phyloP scores from a whole-genome alignment of 2,329 filamentous ascomycete genomes.

The Onygena corvina region DNA sequence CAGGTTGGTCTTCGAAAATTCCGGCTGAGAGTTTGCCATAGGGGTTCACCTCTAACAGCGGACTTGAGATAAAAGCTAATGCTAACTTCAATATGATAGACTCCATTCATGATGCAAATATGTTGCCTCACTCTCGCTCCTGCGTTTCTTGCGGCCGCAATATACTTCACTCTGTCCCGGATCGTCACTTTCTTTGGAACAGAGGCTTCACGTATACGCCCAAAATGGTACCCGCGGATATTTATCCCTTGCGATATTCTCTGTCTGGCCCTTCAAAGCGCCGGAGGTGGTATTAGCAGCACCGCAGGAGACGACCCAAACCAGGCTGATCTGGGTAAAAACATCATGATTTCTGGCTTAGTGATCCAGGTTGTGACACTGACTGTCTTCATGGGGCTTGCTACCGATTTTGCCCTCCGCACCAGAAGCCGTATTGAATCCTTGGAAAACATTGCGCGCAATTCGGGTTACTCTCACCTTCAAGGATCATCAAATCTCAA shows the following conservation, averaged over 20 bases:
- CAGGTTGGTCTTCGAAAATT: constrained; percentile 10
- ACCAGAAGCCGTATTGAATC: constrained; percentile 9
- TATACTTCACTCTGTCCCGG: constrained; percentile 49
- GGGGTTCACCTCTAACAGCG: not conserved
- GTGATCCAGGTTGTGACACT: constrained; percentile 33
- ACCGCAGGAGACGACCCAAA: constrained; percentile 22
- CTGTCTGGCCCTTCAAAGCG: constrained; percentile 49
- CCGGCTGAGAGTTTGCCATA: not conserved
- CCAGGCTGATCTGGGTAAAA: constrained; percentile 21
- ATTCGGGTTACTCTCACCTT: constrained; percentile 9
- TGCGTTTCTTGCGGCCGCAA: constrained; percentile 51
- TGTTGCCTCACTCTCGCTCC: constrained; percentile 52
- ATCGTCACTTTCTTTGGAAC: constrained; percentile 29
- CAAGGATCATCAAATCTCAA: constrained; percentile 27
- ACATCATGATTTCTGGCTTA: constrained; percentile 34
- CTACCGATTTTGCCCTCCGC: constrained; percentile 23
- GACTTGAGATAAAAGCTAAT: too few species aligned
- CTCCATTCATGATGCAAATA: constrained; percentile 24
- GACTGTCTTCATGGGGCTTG: constrained; percentile 23
- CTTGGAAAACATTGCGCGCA: constrained; percentile 6
- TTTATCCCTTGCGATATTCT: constrained; percentile 54
- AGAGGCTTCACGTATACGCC: constrained; percentile 24
- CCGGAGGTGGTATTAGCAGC: constrained; percentile 46
- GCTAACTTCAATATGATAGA: not conserved
- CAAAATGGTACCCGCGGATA: constrained; percentile 26